Evolutionary conservation across 371 early-diverging fungal genomes (phyloP).

Genomic region (Apophysomyces variabilis): DNA sequence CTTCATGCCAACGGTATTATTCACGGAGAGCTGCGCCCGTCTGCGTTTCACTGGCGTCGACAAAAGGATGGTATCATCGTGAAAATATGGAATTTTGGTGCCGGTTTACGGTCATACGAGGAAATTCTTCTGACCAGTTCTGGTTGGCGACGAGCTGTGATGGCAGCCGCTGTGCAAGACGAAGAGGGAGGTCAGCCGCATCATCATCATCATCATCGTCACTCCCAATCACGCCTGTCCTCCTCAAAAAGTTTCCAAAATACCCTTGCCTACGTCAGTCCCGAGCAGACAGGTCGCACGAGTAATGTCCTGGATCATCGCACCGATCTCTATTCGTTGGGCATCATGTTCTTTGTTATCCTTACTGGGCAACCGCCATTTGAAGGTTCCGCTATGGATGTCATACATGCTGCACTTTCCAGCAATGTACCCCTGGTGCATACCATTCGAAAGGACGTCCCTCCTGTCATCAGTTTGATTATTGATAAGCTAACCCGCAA

Average conservation of each 20-base stretch:
- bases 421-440: slow-evolving; percentile 54
- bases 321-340: slow-evolving; percentile 60
- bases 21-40: slow-evolving; percentile 46
- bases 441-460: slow-evolving; percentile 53
- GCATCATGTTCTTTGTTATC: slow-evolving; percentile 56
- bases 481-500: slow-evolving; percentile 63
- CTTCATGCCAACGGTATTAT: slow-evolving; percentile 45
- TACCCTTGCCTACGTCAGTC: slow-evolving; percentile 43
- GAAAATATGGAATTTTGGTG: slow-evolving; percentile 48
- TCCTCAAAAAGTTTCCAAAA: slow-evolving; percentile 36
- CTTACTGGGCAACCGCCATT: slow-evolving; percentile 54
- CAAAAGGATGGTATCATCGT: slow-evolving; percentile 17
- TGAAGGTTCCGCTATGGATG: slow-evolving; percentile 54
- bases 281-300: slow-evolving; percentile 65
- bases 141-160: slow-evolving; percentile 35
- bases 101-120: slow-evolving; percentile 43
- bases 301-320: slow-evolving; percentile 60
- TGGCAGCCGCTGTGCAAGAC: slow-evolving; percentile 18
- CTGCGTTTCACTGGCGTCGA: slow-evolving; percentile 33
- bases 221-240: background rate
- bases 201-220: slow-evolving; percentile 16
- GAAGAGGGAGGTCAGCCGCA: slow-evolving; percentile 13
- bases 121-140: slow-evolving; percentile 43
- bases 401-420: slow-evolving; percentile 55
- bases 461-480: slow-evolving; percentile 54